Base-by-base conservation (phyloP, 768 basidiomycete genomes). In the Calvatia gigantea region DNA sequence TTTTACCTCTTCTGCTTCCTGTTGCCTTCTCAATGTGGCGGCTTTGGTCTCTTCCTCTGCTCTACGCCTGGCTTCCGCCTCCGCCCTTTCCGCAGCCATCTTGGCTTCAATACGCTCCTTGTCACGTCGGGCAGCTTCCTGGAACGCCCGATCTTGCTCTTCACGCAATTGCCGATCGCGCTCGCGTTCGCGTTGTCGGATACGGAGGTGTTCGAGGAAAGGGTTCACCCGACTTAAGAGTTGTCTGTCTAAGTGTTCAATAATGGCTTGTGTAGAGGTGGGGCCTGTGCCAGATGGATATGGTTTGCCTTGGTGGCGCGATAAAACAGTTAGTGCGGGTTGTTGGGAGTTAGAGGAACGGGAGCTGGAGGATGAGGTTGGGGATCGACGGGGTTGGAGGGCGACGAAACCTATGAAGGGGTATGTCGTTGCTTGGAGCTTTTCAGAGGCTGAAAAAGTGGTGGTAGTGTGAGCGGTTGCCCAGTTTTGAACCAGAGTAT, bases 351-450 rank as follows among this genome's bases (percentile, higher is more conserved):
- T 49, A 0, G 72, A 59, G 4, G 75, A 60, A 2, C 65, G 64
- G 4, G 73, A 62, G 4, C 74, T 64, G 0, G 75, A 69, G 21
- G 71, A 68, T 4, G 75, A 62, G 14, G 67, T 60, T 11, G 75
- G 67, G 19, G 69, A 75, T 28, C 83, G 81, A 15, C 81, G 81
- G 0, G 91, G 86, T 65, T 98, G 91, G 45, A 97, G 82, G 1
- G 94, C 87, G 45, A 97, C 69, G 69, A 98, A 99, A 1, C 91
- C 91, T 45, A 99, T 78, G 58, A 95, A 95, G 0, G 96, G 97
- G 64, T 89, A 97, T 0, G 94, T 93, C 1, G 94, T 94, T 2
- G 87, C 87, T 64, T 91, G 85, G 0, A 98, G 74, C 66, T 89
- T 91, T 64, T 87, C 82, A 11, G 84, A 74, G 37, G 75, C 76